These are phyloP conservation scores for Malus hybrid DNA, from an alignment of 331 rosid species.

Conservation along the genomic window DNA sequence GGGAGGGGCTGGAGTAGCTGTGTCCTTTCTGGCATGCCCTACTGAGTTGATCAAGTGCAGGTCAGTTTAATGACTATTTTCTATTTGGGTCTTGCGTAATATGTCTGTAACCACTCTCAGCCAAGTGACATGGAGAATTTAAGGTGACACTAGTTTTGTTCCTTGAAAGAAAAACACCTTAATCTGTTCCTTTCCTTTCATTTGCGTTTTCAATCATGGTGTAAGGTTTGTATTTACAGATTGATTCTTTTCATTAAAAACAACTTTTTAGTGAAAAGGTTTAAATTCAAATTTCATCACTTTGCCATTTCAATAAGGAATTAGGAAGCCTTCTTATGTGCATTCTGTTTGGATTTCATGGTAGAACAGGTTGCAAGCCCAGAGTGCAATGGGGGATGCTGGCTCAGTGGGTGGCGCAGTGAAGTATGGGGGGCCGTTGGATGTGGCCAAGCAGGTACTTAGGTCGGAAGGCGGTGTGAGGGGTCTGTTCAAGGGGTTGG, in stretches of 20 bases:
- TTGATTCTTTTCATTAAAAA: not conserved
- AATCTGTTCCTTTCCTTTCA: not conserved
- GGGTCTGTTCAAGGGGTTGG: conserved; percentile 88
- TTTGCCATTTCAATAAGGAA: not conserved
- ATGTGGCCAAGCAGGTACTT: conserved; percentile 85
- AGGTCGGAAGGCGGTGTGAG: conserved; percentile 74
- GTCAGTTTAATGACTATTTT: conserved; percentile 19
- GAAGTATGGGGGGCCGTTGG: conserved; percentile 93
- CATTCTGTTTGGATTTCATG: not conserved
- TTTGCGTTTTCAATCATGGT: not conserved
- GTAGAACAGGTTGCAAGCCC: conserved; percentile 78
- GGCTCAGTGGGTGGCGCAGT: conserved; percentile 47
- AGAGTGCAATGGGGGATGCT: conserved; percentile 61
- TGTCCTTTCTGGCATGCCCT: conserved; percentile 92
- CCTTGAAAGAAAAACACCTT: not conserved
- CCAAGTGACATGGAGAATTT: not conserved
- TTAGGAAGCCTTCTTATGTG: not conserved
- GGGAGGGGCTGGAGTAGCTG: conserved; percentile 95
- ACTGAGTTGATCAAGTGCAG: conserved; percentile 97
- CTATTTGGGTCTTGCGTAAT: not conserved
- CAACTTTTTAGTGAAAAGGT: not conserved
- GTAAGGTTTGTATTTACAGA: not conserved
- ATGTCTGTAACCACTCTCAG: not conserved
- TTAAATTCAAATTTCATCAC: not conserved
- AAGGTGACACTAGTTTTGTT: not conserved